Evolutionary conservation across 192 early-diverging fungal species (phyloP), one percentile per base, ranked within the genome.

Genomic region (Neocallimastix lanati): DNA sequence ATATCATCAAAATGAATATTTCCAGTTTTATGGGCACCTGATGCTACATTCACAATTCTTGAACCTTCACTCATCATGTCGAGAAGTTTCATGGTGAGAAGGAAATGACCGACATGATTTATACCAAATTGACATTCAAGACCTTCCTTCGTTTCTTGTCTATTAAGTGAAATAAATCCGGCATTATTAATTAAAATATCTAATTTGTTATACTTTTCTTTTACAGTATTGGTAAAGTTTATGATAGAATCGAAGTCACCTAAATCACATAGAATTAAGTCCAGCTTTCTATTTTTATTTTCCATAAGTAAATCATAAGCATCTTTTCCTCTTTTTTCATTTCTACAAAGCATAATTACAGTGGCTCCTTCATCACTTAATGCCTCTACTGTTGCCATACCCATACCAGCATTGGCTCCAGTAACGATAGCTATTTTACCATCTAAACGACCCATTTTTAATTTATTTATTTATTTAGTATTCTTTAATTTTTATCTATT

Each of bases 101-200:
- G 78, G 29, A 87, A 89, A 78, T 91, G 90, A 13, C 90, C 90
- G 9, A 91, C 82, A 76, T 85, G 88, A 82, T 91, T 91, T 76
- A 88, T 89, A 6, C 89, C 89, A 86, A 89, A 90, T 84, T 90
- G 89, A 78, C 86, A 84, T 80, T 92, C 90, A 28, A 87, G 81
- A 28, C 90, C 90, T 28, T 90, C 89, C 30, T 84, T 83, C n/a
- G 90, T 92, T 40, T 85, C 30, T 33, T 33, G 85, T 27, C 84
- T 84, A 77, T 88, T 89, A 29, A 88, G 89, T 14, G 83, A 86
- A 77, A 90, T 89, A 79, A 88, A 82, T 0, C 90, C 90, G 76
- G 90, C 90, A 67, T 92, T 90, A 84, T 85, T 86, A 29, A 84
- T 82, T n/a, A 85, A 81, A 35, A 86, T 50, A 78, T 85, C 81